Evolutionary conservation across 805 yeast species (phyloP), one percentile per base, ranked within the genome.

Genomic region (Debaryomyces tyrocola): DNA sequence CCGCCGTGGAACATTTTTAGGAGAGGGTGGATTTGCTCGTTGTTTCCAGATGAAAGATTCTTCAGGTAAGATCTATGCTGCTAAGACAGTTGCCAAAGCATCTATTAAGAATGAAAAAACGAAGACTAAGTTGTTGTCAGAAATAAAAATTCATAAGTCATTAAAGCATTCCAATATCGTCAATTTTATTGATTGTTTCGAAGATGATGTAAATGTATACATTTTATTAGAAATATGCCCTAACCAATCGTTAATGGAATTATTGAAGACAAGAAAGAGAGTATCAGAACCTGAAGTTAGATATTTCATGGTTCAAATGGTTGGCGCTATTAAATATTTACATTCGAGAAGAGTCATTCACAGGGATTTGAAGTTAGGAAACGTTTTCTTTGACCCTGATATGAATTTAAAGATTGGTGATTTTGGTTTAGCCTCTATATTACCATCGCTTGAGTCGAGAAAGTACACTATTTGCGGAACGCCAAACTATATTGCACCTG

Each of bases 11-110:
- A 77, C 77, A 49, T 91, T 90, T 58, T 74, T 94, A 31, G 99
- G 99, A 33, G 98, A 92, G 71, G 99, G 99, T 50, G 99, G 99
- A 0, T 94, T 94, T 74, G 99, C 99, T 14, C 82, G 98, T 62
- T 94, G 99, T 64, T 94, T 94, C 70, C 97, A 94, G 66, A 94
- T 94, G 77, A 89, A 87, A 63, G 96, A 91, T 68, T 86, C 90
- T 50, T 74, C 80, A 53, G 98, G 98, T 31, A 81, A 82, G 59
- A 79, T 88, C 1, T 94, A 77, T 67, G 99, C 99, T 15, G 99
- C 99, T 28, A 94, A 94, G 63, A 95, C 99, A 0, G 96, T 94
- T 33, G 99, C 99, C 45, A 94, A 94, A 67, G 91, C 91, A 0
- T 90, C 97, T 9, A 85, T 94, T 55, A 87, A 85, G 55, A 85